phyloP scores from a whole-genome alignment of 108 stramenopile genomes.

The Cyclostephanos invisitatus region DNA sequence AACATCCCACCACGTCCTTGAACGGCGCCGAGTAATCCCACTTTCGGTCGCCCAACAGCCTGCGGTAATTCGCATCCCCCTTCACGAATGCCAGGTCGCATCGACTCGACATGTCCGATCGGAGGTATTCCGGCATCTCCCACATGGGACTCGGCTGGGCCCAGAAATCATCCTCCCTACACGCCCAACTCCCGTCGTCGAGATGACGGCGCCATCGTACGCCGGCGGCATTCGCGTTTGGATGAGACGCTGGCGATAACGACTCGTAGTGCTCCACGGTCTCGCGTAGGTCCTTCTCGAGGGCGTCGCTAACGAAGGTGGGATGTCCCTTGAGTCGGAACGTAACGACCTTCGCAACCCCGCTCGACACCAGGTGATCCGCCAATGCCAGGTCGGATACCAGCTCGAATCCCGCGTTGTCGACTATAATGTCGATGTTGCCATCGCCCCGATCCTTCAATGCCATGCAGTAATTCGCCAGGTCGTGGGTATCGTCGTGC shows the following conservation, averaged over 20 bases:
- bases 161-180: slow-evolving; percentile 92
- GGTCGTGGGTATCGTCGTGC: slow-evolving; percentile 82
- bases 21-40: slow-evolving; percentile 91
- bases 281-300: slow-evolving; percentile 86
- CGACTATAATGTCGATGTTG: slow-evolving; percentile 91
- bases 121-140: slow-evolving; percentile 85
- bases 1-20: slow-evolving; percentile 84
- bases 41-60: slow-evolving; percentile 86
- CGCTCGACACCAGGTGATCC: slow-evolving; percentile 83
- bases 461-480: slow-evolving; percentile 61
- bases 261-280: slow-evolving; percentile 76
- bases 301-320: slow-evolving; percentile 95
- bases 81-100: slow-evolving; percentile 93
- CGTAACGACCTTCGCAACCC: slow-evolving; percentile 75
- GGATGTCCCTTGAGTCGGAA: slow-evolving; percentile 96
- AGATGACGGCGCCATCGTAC: slow-evolving; percentile 70
- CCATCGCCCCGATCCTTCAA: slow-evolving; percentile 72
- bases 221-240: slow-evolving; percentile 74
- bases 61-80: slow-evolving; percentile 97
- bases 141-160: slow-evolving; percentile 91
- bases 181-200: slow-evolving; percentile 80
- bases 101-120: slow-evolving; percentile 56
- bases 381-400: slow-evolving; percentile 92
- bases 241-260: slow-evolving; percentile 51
- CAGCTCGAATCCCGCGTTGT: slow-evolving; percentile 97